Percentiles rank a stretch among this genome's conserved stretches.
Evolutionary conservation across 306 rosid genomes (phyloP).

Genomic region (Calophaca sinica): DNA sequence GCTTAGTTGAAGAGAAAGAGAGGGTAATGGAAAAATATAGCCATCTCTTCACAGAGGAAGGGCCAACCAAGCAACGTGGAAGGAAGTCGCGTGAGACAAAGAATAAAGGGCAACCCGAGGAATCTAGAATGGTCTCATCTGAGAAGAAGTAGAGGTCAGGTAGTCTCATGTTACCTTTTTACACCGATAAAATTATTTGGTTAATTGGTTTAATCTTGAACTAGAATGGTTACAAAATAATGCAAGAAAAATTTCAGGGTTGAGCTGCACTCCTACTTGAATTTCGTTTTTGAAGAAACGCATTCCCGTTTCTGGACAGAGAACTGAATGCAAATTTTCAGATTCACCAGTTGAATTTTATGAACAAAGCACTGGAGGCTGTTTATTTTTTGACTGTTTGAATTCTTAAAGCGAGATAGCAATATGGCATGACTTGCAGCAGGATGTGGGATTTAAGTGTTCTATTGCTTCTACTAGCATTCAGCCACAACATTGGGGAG

Average conservation of each 20-base stretch:
- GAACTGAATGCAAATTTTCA: constrained; percentile 3
- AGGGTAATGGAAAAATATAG: constrained; percentile 76
- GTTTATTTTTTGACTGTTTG: neutral
- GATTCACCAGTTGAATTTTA: constrained; percentile 9
- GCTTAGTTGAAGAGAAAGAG: constrained; percentile 68
- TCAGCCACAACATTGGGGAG: constrained; percentile 22
- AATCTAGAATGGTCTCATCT: constrained; percentile 32
- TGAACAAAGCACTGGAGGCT: constrained; percentile 7
- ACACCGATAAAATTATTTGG: neutral
- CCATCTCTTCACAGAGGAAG: constrained; percentile 52
- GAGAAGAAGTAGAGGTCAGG: constrained; percentile 48
- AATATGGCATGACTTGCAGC: constrained; percentile 22
- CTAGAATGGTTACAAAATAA: constrained; percentile 3
- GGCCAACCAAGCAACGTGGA: constrained; percentile 49
- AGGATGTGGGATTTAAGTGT: constrained; percentile 10
- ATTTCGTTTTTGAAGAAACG: constrained; percentile 1
- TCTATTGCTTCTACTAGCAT: constrained; percentile 21
- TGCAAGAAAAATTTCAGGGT: constrained; percentile 6
- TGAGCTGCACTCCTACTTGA: constrained; percentile 13
- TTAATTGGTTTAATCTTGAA: neutral
- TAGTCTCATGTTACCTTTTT: neutral
- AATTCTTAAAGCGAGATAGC: neutral
- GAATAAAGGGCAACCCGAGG: constrained; percentile 45
- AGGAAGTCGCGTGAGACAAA: constrained; percentile 28
- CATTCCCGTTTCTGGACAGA: constrained; percentile 18